Evolutionary conservation across 257 asterid species (phyloP).

Genomic region (Solanum medicagineum): DNA sequence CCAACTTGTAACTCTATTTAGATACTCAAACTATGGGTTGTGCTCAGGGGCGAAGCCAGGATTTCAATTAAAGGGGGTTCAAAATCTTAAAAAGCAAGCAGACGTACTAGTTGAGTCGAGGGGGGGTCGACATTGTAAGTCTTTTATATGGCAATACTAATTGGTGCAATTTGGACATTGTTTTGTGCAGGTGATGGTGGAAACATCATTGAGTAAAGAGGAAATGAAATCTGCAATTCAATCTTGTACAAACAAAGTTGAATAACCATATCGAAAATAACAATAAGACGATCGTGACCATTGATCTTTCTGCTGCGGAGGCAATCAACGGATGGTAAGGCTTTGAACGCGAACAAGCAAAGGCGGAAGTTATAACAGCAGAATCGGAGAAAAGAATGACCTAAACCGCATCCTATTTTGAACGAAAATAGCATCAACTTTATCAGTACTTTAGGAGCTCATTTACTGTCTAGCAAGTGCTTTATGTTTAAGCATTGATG

Average conservation of each 20-base stretch:
- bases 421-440: background rate
- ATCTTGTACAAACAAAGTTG: conserved; percentile 77
- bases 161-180: background rate
- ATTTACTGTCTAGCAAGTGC: background rate
- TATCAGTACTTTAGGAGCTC: background rate
- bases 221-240: conserved; percentile 63
- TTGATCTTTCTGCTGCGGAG: background rate
- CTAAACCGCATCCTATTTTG: background rate
- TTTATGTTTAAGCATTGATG: background rate
- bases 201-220: conserved; percentile 60
- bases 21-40: background rate
- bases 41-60: background rate
- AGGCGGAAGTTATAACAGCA: background rate
- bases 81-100: too few species aligned
- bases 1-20: background rate
- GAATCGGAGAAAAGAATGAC: background rate
- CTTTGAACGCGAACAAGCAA: background rate
- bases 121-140: too few species aligned
- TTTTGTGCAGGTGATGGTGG: conserved; percentile 53
- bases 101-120: too few species aligned
- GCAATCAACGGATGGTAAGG: background rate
- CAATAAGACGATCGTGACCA: background rate
- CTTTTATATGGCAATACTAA: background rate
- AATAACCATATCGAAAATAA: conserved; percentile 13
- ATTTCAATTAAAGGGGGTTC: too few species aligned